These are phyloP conservation scores for Sonneratia caseolaris DNA, from an alignment of 345 rosid genomes.

Conservation along the genomic window DNA sequence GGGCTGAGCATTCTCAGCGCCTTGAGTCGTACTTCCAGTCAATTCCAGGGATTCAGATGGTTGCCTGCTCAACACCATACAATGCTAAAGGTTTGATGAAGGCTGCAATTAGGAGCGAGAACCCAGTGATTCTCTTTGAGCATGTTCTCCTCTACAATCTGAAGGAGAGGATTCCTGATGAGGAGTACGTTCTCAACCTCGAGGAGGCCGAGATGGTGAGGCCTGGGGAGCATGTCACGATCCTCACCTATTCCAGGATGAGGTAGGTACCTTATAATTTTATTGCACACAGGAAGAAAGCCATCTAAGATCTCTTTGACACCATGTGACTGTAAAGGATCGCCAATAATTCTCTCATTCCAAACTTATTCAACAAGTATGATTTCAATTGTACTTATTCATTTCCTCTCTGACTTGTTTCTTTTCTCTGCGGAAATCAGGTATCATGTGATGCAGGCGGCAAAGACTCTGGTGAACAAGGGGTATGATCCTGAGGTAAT, in stretches of 20 bases:
- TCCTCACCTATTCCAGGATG: slow-evolving; percentile 87
- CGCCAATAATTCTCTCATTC: not conserved
- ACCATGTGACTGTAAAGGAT: not conserved
- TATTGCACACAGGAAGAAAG: not conserved
- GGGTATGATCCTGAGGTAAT: slow-evolving; percentile 94
- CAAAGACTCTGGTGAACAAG: slow-evolving; percentile 80
- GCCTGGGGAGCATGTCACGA: slow-evolving; percentile 83
- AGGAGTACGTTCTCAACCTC: slow-evolving; percentile 74
- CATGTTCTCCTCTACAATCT: slow-evolving; percentile 97
- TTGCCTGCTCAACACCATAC: slow-evolving; percentile 95
- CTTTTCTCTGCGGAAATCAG: not conserved
- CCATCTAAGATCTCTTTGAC: not conserved
- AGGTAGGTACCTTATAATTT: slow-evolving; percentile 15
- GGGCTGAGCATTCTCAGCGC: slow-evolving; percentile 96
- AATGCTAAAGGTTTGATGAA: slow-evolving; percentile 99
- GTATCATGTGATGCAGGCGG: slow-evolving; percentile 96
- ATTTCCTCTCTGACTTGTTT: not conserved
- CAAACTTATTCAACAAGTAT: not conserved
- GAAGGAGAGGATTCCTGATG: slow-evolving; percentile 89
- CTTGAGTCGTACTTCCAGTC: slow-evolving; percentile 96
- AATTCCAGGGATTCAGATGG: slow-evolving; percentile 98
- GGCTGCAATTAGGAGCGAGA: slow-evolving; percentile 95
- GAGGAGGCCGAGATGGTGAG: slow-evolving; percentile 99
- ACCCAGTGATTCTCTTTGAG: slow-evolving; percentile 91
- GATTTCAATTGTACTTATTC: not conserved